Percentiles rank a stretch among this genome's conserved stretches.
Evolutionary conservation across 2,329 filamentous ascomycete species (phyloP).

Genomic region (Diaporthe destruens): DNA sequence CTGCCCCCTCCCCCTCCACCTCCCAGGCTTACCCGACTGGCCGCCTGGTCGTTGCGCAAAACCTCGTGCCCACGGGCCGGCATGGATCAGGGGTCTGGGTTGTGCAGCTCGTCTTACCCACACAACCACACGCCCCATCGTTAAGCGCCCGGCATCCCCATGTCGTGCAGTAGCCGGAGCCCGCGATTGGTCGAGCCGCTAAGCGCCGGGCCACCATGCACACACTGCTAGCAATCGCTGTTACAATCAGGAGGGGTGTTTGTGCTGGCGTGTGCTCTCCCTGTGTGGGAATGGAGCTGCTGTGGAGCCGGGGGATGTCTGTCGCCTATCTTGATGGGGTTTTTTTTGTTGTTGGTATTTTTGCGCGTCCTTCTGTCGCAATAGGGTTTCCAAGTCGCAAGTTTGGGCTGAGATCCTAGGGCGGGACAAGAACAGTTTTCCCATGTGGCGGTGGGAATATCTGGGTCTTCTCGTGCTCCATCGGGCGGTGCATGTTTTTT

Average conservation of each 20-base stretch:
- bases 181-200: neutral
- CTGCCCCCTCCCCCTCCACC: neutral
- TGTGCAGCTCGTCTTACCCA: constrained; percentile 2
- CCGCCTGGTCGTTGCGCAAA: neutral
- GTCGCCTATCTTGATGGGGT: no score
- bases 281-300: constrained; percentile 12
- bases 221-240: neutral
- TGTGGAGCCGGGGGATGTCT: neutral
- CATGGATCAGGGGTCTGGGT: constrained; percentile 39
- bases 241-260: neutral
- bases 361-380: neutral
- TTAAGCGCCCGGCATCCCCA: constrained; percentile 42
- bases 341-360: neutral
- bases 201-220: constrained; percentile 30
- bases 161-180: constrained; percentile 39
- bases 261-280: neutral
- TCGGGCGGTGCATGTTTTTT: neutral
- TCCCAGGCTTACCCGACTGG: neutral
- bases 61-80: constrained; percentile 19
- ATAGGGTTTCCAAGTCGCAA: neutral
- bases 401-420: constrained; percentile 1
- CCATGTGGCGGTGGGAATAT: constrained; percentile 25
- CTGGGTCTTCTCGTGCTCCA: neutral
- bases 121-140: neutral
- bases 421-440: neutral